phyloP scores from a whole-genome alignment of 805 yeast genomes.

The Blastobotrys terrestris region DNA sequence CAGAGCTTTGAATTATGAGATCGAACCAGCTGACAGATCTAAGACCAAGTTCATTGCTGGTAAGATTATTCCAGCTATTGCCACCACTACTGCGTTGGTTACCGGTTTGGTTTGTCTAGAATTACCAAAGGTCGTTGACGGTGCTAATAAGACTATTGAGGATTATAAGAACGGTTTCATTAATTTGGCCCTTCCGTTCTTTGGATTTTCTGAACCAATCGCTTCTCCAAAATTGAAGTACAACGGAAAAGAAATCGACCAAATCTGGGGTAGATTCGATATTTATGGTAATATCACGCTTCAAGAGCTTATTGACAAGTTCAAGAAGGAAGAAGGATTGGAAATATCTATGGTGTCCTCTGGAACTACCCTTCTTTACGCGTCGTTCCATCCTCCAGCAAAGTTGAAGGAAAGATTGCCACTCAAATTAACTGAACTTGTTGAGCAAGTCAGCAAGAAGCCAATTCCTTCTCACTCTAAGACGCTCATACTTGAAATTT shows the following conservation, averaged over 20 bases:
- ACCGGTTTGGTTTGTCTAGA: slow-evolving; percentile 93
- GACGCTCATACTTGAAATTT: slow-evolving; percentile 79
- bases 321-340: slow-evolving; percentile 76
- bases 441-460: slow-evolving; percentile 80
- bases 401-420: slow-evolving; percentile 73
- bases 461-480: slow-evolving; percentile 67
- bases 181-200: slow-evolving; percentile 88
- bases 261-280: slow-evolving; percentile 93
- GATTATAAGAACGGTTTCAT: slow-evolving; percentile 88
- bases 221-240: slow-evolving; percentile 77
- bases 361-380: slow-evolving; percentile 84
- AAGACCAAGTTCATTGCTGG: slow-evolving; percentile 98
- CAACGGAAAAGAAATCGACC: slow-evolving; percentile 72
- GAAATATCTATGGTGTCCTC: slow-evolving; percentile 87
- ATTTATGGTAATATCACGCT: slow-evolving; percentile 59
- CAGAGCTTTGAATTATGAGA: slow-evolving; percentile 86
- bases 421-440: slow-evolving; percentile 64
- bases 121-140: slow-evolving; percentile 80
- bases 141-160: slow-evolving; percentile 61
- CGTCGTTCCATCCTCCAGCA: slow-evolving; percentile 89
- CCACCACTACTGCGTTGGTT: slow-evolving; percentile 97
- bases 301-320: slow-evolving; percentile 64
- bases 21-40: slow-evolving; percentile 80
- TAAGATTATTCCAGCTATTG: slow-evolving; percentile 96
- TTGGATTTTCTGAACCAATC: slow-evolving; percentile 95